Conservation (phyloP, 2,329 filamentous ascomycete genomes). For the Beauveria australis region DNA sequence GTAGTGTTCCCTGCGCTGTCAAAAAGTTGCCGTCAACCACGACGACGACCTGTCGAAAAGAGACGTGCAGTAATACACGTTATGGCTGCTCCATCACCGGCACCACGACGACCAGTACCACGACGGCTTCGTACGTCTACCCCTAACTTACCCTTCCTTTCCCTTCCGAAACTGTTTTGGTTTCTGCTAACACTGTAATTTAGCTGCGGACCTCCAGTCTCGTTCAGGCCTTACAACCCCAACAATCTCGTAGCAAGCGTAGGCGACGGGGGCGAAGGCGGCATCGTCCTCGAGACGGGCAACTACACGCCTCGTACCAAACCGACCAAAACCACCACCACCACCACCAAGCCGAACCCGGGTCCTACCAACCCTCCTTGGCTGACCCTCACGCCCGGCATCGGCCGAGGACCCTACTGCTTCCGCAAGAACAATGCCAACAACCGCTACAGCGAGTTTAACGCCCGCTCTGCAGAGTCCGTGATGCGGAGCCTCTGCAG, state of each 20-base stretch:
- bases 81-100: neutral
- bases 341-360: neutral
- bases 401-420: neutral
- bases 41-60: neutral
- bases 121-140: neutral
- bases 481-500: neutral
- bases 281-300: neutral
- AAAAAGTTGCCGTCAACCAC: neutral
- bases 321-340: neutral
- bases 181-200: neutral
- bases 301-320: neutral
- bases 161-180: neutral
- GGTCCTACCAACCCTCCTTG: neutral
- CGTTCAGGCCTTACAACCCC: too few species aligned
- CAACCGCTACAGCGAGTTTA: neutral
- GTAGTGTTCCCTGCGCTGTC: neutral
- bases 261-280: neutral
- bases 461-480: neutral
- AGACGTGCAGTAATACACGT: neutral
- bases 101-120: neutral
- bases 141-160: neutral
- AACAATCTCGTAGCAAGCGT: neutral
- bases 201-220: too few species aligned
- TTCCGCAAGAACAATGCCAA: neutral
- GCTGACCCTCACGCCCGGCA: neutral